Evolutionary conservation across 371 early-diverging fungal genomes (phyloP), one percentile per base, ranked within the genome.

Genomic region (Saksenaea oblongispora): DNA sequence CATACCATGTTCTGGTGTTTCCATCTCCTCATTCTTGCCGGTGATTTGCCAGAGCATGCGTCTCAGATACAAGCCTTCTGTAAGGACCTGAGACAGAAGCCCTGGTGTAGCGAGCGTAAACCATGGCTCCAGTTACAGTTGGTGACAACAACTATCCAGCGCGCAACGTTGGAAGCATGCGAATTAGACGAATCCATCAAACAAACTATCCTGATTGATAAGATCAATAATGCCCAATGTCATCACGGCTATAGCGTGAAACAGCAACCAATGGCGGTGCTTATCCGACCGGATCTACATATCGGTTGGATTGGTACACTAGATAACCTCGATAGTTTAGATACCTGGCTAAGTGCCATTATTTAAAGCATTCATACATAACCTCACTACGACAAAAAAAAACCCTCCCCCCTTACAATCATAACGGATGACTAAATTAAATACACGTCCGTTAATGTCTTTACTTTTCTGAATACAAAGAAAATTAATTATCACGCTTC

Each of bases 171-270:
- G 24, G 27, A 37, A 14, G 27, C 58, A 8, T 47, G 51, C 51
- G 51, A 47, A 22, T 11, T 47, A n/a, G 51, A 47, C 2, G 51
- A 47, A 22, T 22, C 51, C 51, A n/a, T 47, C 51, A 47, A 47
- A 17, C 36, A 58, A 15, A 37, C 36, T 11, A 37, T 58, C 34
- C 34, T 58, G 24, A 42, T 58, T 27, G 58, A 58, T 35, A 58
- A 58, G 34, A 37, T 58, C 24, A 58, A 58, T 58, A 36, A 36
- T 17, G 58, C 58, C 14, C 58, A 58, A 42, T 58, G 58, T 18
- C 58, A 58, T 36, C 34, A 58, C 15, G 58, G 37, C 31, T 58
- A 58, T 36, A 37, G 37, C 37, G 58, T 58, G 9, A 27, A 36
- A 14, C n/a, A 39, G 18, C 3, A 47, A 47, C 51, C 51, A 47